Evolutionary conservation across 805 yeast species (phyloP).

Genomic region (Yamadazyma ubonensis): DNA sequence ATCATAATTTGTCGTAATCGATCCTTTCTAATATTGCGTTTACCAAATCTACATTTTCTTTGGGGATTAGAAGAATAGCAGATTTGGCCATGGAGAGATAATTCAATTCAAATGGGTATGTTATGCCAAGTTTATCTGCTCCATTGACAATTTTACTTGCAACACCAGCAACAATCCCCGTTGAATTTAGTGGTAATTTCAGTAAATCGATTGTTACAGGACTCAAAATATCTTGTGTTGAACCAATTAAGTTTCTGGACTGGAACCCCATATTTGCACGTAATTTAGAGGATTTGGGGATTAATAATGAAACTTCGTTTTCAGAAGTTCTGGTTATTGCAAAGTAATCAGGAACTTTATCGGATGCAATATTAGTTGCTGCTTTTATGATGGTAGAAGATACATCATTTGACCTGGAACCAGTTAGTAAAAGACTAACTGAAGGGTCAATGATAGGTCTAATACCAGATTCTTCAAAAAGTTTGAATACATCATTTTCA

Average conservation of each 20-base stretch:
- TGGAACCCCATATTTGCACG: constrained; percentile 41
- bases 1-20: constrained; percentile 8
- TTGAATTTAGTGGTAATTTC: constrained; percentile 54
- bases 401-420: constrained; percentile 54
- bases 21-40: constrained; percentile 18
- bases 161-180: constrained; percentile 67
- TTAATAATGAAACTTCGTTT: constrained; percentile 48
- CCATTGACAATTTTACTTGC: constrained; percentile 49
- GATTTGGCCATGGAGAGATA: constrained; percentile 61
- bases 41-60: constrained; percentile 42
- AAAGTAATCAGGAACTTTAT: constrained; percentile 42
- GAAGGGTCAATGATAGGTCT: constrained; percentile 44
- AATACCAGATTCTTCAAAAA: constrained; percentile 37
- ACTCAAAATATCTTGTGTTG: constrained; percentile 53
- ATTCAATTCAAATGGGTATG: constrained; percentile 46
- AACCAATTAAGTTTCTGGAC: constrained; percentile 48
- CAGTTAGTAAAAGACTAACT: constrained; percentile 50
- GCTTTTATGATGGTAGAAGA: constrained; percentile 42
- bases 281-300: constrained; percentile 42
- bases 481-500: constrained; percentile 35
- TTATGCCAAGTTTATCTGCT: constrained; percentile 18
- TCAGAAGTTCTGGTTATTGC: constrained; percentile 52
- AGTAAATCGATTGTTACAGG: constrained; percentile 57
- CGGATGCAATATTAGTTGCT: constrained; percentile 35
- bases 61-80: constrained; percentile 59